A percentile compares a stretch with the other conserved stretches of the same genome.
Evolutionary conservation across 805 yeast genomes (phyloP).

Genomic region (Ogataea chonburiensis): DNA sequence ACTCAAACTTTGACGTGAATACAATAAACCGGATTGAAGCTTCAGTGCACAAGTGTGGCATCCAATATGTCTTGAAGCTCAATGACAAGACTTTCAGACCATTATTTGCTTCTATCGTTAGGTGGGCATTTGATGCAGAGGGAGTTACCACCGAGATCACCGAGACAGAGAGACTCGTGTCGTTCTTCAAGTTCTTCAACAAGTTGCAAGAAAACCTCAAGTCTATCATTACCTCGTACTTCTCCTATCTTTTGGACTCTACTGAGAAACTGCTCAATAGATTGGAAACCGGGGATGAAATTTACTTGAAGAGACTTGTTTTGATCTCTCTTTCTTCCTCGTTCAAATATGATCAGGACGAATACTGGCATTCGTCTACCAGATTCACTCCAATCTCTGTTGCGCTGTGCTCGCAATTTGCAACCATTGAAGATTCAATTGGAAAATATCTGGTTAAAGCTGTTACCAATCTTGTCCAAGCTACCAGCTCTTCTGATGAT

Average conservation of each 20-base stretch:
- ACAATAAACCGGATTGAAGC: slow-evolving; percentile 81
- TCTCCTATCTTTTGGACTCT: slow-evolving; percentile 80
- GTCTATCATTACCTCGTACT: slow-evolving; percentile 86
- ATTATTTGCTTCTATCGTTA: slow-evolving; percentile 75
- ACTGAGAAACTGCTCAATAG: slow-evolving; percentile 54
- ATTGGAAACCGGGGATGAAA: slow-evolving; percentile 43
- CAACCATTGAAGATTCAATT: slow-evolving; percentile 64
- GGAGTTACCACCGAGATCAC: slow-evolving; percentile 51
- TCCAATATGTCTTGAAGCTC: slow-evolving; percentile 79
- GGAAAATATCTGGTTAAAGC: slow-evolving; percentile 83
- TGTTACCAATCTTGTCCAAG: slow-evolving; percentile 68
- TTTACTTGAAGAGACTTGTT: slow-evolving; percentile 68
- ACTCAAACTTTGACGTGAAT: slow-evolving; percentile 60
- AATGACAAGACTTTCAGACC: slow-evolving; percentile 95
- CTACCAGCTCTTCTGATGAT: slow-evolving; percentile 63
- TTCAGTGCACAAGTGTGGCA: slow-evolving; percentile 67
- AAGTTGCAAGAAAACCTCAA: slow-evolving; percentile 79
- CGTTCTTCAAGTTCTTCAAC: slow-evolving; percentile 84
- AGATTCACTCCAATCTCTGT: slow-evolving; percentile 73
- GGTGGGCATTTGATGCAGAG: slow-evolving; percentile 92
- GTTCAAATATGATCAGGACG: slow-evolving; percentile 87
- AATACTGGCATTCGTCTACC: slow-evolving; percentile 88
- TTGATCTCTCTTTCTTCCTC: slow-evolving; percentile 74
- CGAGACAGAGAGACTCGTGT: slow-evolving; percentile 57
- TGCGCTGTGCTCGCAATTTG: slow-evolving; percentile 64